phyloP scores from a whole-genome alignment of 192 early-diverging fungal species.

The Spinellus fusiger region DNA sequence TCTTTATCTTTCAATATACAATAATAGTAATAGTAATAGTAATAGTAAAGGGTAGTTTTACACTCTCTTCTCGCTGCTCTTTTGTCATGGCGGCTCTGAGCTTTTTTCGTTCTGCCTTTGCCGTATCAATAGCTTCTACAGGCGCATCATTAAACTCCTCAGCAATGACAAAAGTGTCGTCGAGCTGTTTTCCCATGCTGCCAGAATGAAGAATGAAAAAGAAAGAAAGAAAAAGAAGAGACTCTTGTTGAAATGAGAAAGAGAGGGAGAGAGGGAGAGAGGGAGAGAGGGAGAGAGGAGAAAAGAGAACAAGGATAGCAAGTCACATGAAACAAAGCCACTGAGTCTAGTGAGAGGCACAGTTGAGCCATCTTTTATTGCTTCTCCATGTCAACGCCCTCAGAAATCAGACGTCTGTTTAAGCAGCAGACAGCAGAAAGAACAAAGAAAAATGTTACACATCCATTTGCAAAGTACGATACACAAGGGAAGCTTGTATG shows the following conservation, averaged over 20 bases:
- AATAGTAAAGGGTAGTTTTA: background rate
- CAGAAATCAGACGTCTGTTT: slow-evolving; percentile 28
- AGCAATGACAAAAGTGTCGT: slow-evolving; percentile 16
- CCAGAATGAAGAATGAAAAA: background rate
- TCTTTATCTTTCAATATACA: background rate
- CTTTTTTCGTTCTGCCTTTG: slow-evolving; percentile 9
- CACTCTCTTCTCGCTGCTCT: slow-evolving; percentile 13
- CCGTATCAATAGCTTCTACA: background rate
- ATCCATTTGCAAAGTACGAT: slow-evolving; percentile 49
- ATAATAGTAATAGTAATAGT: background rate
- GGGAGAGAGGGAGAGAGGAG: background rate
- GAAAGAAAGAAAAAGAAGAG: too few species aligned
- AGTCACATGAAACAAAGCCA: background rate
- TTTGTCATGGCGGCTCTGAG: background rate
- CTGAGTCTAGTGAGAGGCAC: too few species aligned
- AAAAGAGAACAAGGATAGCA: background rate
- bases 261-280: too few species aligned
- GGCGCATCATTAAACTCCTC: slow-evolving; percentile 10
- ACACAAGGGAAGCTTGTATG: slow-evolving; percentile 36
- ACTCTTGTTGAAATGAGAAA: too few species aligned
- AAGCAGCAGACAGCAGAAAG: slow-evolving; percentile 20
- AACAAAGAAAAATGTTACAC: slow-evolving; percentile 30
- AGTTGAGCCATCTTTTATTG: too few species aligned
- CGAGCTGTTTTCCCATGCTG: background rate
- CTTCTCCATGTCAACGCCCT: background rate